A percentile compares a stretch with the other conserved stretches of the same genome.
Conservation (phyloP, 2,329 filamentous ascomycete species). For the Pseudophaeomoniella oleicola region DNA sequence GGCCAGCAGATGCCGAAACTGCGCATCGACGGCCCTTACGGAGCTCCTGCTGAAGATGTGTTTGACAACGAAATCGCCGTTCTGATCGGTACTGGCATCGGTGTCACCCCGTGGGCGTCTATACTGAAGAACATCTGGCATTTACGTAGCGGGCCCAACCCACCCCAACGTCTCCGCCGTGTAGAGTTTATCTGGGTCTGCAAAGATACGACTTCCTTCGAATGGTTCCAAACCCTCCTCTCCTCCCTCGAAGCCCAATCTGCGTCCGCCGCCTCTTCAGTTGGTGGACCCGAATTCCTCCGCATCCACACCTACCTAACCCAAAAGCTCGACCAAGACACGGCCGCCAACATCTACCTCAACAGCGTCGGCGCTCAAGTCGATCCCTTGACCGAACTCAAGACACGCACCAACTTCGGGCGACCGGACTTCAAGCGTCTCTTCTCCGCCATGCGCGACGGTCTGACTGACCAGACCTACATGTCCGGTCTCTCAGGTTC, state of each 20-base stretch:
- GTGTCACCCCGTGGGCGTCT: constrained; percentile 73
- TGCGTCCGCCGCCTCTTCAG: constrained; percentile 48
- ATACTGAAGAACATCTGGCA: constrained; percentile 98
- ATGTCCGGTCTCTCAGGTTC: constrained; percentile 65
- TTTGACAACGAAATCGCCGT: constrained; percentile 80
- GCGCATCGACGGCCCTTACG: constrained; percentile 88
- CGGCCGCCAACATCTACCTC: constrained; percentile 88
- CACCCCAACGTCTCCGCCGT: constrained; percentile 73
- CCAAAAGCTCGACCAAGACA: constrained; percentile 81
- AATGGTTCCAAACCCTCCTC: constrained; percentile 95
- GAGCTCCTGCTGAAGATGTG: constrained; percentile 91
- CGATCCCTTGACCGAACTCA: constrained; percentile 86
- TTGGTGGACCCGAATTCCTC: constrained; percentile 56
- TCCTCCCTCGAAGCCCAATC: constrained; percentile 83
- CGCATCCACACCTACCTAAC: constrained; percentile 98
- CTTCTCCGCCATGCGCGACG: constrained; percentile 73
- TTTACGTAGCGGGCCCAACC: constrained; percentile 76
- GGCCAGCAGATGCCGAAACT: constrained; percentile 83
- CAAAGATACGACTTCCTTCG: constrained; percentile 87
- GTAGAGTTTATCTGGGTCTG: constrained; percentile 99
- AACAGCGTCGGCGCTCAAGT: constrained; percentile 81
- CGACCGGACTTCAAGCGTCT: constrained; percentile 76
- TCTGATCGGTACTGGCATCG: constrained; percentile 70
- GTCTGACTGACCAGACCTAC: constrained; percentile 73
- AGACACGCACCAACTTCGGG: constrained; percentile 83